Conservation (phyloP, 305 asterid genomes). For the Salvia sclarea region DNA sequence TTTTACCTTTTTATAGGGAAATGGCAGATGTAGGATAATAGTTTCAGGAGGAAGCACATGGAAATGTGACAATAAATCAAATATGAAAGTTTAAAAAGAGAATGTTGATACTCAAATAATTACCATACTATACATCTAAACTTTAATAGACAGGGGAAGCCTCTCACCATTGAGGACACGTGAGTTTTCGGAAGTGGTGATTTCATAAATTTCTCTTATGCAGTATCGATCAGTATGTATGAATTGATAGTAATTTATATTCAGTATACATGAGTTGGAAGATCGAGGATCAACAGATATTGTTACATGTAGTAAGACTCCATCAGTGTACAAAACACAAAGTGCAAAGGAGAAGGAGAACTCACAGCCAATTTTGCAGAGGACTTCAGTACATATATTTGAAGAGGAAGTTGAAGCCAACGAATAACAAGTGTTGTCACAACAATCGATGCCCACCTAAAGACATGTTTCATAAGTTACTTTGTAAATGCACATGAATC, state of each 20-base stretch:
- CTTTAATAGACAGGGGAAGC: neutral
- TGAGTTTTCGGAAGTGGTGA: neutral
- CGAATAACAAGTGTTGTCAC: slow-evolving; percentile 74
- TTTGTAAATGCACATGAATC: neutral
- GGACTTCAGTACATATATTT: slow-evolving; percentile 72
- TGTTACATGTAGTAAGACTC: neutral
- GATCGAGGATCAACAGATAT: slow-evolving; percentile 3
- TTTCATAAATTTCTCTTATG: neutral
- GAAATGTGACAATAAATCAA: neutral
- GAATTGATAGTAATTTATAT: slow-evolving; percentile 4
- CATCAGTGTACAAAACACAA: slow-evolving; percentile 11
- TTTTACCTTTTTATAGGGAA: neutral
- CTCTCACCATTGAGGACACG: neutral
- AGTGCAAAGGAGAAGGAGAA: slow-evolving; percentile 23
- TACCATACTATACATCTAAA: neutral
- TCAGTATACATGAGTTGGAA: neutral
- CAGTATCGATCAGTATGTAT: neutral
- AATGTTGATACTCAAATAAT: neutral
- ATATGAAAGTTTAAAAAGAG: neutral
- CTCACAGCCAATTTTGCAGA: slow-evolving; percentile 77
- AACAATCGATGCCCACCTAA: slow-evolving; percentile 88
- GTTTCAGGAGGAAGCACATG: neutral
- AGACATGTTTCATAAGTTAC: slow-evolving; percentile 28
- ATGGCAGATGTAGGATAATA: neutral
- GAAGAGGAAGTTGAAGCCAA: slow-evolving; percentile 57